phyloP scores from a whole-genome alignment of 495 filamentous ascomycete species.

The Penicillium riverlandense region DNA sequence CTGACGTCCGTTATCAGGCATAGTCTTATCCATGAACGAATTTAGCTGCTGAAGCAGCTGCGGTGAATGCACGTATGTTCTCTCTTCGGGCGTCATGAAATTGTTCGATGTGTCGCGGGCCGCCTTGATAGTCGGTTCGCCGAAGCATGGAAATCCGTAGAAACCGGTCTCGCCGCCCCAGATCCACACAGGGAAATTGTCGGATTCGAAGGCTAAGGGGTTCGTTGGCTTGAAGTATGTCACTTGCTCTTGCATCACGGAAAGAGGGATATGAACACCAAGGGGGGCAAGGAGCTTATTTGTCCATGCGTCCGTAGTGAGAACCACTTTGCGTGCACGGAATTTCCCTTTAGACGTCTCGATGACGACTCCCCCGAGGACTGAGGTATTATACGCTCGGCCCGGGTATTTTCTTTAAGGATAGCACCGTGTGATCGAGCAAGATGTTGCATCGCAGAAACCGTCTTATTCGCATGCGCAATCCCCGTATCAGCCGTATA shows the following conservation, averaged over 20 bases:
- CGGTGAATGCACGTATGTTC: conserved; percentile 19
- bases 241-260: conserved; percentile 25
- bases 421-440: too few relatives aligned
- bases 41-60: conserved; percentile 13
- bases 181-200: conserved; percentile 20
- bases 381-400: too few relatives aligned
- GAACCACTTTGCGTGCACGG: conserved; percentile 17
- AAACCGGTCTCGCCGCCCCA: conserved; percentile 15
- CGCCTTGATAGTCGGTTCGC: conserved; percentile 26
- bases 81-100: conserved; percentile 21
- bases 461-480: too few relatives aligned
- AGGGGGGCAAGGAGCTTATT: conserved; percentile 21
- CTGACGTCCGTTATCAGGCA: conserved; percentile 17
- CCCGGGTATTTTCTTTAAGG: too few relatives aligned
- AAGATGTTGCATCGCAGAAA: too few relatives aligned
- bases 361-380: conserved; percentile 6
- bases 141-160: conserved; percentile 22
- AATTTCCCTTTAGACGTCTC: conserved; percentile 18
- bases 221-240: conserved; percentile 24
- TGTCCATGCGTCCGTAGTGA: conserved; percentile 21
- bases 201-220: conserved; percentile 6
- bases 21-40: conserved; percentile 12
- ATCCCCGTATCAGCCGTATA: too few relatives aligned
- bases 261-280: conserved; percentile 16
- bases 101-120: conserved; percentile 19